Percentiles rank a stretch among this genome's conserved stretches.
Conservation (phyloP, 441 rosid genomes). For the Populus hybrid region DNA sequence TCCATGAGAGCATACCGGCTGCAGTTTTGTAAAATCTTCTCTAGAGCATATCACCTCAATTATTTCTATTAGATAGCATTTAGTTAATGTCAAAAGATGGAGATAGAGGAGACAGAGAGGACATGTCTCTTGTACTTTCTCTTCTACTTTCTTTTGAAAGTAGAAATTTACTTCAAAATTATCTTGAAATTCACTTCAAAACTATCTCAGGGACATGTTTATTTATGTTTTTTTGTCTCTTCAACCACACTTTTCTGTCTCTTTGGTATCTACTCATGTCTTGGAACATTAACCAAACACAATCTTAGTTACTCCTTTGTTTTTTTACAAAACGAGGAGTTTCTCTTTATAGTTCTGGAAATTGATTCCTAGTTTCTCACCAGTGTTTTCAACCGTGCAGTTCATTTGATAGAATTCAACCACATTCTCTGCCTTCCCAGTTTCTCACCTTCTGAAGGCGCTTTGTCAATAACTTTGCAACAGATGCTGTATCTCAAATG, state of each 20-base stretch:
- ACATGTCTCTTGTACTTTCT: too few relatives aligned
- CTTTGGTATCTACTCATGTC: too few relatives aligned
- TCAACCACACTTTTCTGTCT: too few relatives aligned
- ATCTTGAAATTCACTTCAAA: too few relatives aligned
- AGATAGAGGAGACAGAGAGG: too few relatives aligned
- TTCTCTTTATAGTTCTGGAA: background rate
- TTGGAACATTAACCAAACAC: too few relatives aligned
- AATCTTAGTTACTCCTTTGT: background rate
- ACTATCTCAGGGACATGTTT: too few relatives aligned
- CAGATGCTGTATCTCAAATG: background rate
- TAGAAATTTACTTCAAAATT: too few relatives aligned
- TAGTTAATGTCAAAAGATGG: too few relatives aligned
- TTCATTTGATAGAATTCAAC: slow-evolving; percentile 1
- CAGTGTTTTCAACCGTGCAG: background rate
- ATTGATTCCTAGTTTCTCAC: background rate
- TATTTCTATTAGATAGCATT: background rate
- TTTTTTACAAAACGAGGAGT: background rate
- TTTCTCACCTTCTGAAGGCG: slow-evolving; percentile 8
- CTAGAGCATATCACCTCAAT: background rate
- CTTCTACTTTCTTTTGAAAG: too few relatives aligned
- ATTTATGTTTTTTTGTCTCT: too few relatives aligned
- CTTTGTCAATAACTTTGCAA: slow-evolving; percentile 4
- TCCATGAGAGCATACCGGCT: background rate
- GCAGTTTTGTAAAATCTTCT: background rate
- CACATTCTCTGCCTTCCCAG: background rate